phyloP scores from a whole-genome alignment of 768 basidiomycete species.

The Amanita brunnescens region DNA sequence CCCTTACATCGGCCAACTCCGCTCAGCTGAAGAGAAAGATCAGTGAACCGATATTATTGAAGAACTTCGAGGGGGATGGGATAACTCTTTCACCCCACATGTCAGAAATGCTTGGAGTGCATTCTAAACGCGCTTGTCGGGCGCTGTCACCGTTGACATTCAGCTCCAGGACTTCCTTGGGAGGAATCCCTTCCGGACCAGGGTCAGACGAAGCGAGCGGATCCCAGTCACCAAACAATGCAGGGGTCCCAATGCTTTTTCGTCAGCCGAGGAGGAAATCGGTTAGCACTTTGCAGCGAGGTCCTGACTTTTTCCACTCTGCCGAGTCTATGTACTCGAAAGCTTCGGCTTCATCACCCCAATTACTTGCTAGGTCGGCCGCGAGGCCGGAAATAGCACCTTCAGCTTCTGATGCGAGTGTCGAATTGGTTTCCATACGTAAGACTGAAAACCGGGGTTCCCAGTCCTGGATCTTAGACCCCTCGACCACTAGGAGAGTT shows the following conservation, averaged over 20 bases:
- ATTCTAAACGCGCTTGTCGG: not conserved
- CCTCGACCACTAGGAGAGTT: not conserved
- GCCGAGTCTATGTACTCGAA: conserved; percentile 11
- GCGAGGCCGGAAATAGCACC: not conserved
- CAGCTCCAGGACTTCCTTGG: not conserved
- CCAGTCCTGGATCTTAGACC: not conserved
- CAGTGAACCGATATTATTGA: not conserved
- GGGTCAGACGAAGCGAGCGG: not conserved
- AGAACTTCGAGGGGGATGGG: not conserved
- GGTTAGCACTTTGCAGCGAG: not conserved
- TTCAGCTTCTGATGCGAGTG: not conserved
- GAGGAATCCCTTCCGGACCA: not conserved
- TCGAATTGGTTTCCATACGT: not conserved
- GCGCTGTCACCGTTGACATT: not conserved
- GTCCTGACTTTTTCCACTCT: conserved; percentile 28
- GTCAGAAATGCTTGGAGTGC: not conserved
- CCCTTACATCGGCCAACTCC: not conserved
- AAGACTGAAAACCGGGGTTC: not conserved
- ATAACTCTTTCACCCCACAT: not conserved
- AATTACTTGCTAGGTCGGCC: too few species aligned
- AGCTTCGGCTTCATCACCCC: not conserved
- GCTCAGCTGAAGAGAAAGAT: not conserved
- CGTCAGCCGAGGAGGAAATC: conserved; percentile 5
- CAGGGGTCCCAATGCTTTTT: conserved; percentile 4
- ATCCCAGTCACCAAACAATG: not conserved